phyloP scores from a whole-genome alignment of 164 flowering plant species.

The Umbilicus rupestris region DNA sequence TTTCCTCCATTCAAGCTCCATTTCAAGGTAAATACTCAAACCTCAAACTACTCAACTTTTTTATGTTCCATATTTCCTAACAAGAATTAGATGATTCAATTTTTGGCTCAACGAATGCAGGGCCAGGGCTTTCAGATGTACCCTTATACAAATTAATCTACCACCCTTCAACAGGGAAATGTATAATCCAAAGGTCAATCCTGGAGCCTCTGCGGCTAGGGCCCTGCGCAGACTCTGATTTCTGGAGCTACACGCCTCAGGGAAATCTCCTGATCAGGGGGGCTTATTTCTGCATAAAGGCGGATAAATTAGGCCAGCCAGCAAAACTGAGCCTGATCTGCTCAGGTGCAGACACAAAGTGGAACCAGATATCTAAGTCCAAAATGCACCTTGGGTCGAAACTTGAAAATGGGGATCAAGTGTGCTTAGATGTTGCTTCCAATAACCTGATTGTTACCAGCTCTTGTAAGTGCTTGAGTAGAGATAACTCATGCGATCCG shows the following conservation, averaged over 20 bases:
- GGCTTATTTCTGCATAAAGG: constrained; percentile 51
- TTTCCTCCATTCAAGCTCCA: constrained; percentile 51
- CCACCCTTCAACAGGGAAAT: constrained; percentile 66
- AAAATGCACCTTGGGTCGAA: constrained; percentile 54
- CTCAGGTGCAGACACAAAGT: constrained; percentile 26
- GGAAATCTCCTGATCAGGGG: constrained; percentile 28
- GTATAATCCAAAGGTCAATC: constrained; percentile 28
- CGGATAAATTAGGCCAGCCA: constrained; percentile 27
- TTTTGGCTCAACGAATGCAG: constrained; percentile 25
- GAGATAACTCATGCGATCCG: constrained; percentile 49
- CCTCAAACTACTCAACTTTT: background rate
- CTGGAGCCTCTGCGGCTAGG: constrained; percentile 42
- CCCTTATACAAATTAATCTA: constrained; percentile 35
- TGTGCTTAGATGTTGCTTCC: constrained; percentile 63
- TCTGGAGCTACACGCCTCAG: constrained; percentile 45
- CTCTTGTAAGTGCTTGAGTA: constrained; percentile 47
- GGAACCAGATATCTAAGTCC: constrained; percentile 57
- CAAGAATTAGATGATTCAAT: background rate
- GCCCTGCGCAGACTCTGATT: constrained; percentile 43
- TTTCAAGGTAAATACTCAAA: constrained; percentile 42
- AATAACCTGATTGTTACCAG: constrained; percentile 35
- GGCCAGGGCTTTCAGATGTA: constrained; percentile 46
- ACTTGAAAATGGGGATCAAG: constrained; percentile 18
- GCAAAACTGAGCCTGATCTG: constrained; percentile 40
- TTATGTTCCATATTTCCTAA: too few relatives aligned